These are phyloP conservation scores for Agarophyton chilense DNA, from an alignment of 23 red algal genomes.

Conservation along the genomic window DNA sequence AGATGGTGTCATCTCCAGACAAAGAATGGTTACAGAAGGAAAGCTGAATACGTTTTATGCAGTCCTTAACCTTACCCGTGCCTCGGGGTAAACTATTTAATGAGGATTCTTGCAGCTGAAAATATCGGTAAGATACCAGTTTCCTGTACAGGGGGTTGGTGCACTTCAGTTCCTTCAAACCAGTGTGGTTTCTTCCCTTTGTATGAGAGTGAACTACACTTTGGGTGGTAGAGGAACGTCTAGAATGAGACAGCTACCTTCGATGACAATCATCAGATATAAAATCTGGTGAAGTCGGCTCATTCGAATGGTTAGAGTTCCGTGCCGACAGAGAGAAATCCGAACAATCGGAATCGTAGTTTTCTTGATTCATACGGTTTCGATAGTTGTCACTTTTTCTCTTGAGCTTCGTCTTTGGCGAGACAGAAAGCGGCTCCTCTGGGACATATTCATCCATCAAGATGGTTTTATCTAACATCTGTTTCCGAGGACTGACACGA, in stretches of 20 bases:
- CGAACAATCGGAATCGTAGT: neutral
- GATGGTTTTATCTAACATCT: too few species aligned
- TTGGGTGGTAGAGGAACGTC: neutral
- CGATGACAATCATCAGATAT: neutral
- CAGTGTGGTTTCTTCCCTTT: neutral
- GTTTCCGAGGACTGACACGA: too few species aligned
- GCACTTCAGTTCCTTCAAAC: constrained; percentile 3
- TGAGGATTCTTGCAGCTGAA: neutral
- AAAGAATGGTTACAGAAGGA: neutral
- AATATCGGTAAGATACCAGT: constrained; percentile 3
- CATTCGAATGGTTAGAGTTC: neutral
- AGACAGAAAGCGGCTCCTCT: too few species aligned
- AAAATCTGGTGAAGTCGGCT: neutral
- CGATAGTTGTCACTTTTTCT: too few species aligned
- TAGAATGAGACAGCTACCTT: neutral
- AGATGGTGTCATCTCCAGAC: neutral
- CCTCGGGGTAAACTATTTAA: neutral
- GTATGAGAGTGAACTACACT: neutral
- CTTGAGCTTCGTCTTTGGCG: too few species aligned
- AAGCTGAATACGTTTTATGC: constrained; percentile 3
- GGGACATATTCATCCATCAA: too few species aligned
- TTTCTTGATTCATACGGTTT: too few species aligned
- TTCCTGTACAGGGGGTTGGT: constrained; percentile 1
- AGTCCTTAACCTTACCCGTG: neutral
- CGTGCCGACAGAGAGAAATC: neutral